Conservation (phyloP, 208 protist species). For the Trypanosoma platydactyli region DNA sequence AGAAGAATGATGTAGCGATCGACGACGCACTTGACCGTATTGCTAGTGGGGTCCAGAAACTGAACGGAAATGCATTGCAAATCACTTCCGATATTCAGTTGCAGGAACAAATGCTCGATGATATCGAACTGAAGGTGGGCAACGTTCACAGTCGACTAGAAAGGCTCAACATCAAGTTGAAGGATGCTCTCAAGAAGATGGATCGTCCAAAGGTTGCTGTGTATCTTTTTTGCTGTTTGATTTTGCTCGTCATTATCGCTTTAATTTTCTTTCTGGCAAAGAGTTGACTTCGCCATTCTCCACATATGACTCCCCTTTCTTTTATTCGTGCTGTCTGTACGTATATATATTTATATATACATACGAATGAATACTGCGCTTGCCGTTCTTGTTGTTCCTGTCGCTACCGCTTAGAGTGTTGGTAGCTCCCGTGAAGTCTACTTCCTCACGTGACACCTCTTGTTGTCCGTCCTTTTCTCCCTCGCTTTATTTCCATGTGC, state of each 20-base stretch:
- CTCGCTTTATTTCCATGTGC: slow-evolving; percentile 1
- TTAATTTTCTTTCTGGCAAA: slow-evolving; percentile 55
- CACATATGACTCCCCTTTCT: background rate
- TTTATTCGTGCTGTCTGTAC: background rate
- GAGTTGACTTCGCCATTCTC: background rate
- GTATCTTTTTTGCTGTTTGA: slow-evolving; percentile 54
- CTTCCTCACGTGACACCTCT: background rate
- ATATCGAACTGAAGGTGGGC: slow-evolving; percentile 43
- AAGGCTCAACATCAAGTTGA: slow-evolving; percentile 56
- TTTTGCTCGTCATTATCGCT: slow-evolving; percentile 48
- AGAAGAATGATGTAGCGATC: slow-evolving; percentile 53
- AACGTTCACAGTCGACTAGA: slow-evolving; percentile 39
- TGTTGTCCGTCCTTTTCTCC: slow-evolving; percentile 10
- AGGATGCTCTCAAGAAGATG: slow-evolving; percentile 47
- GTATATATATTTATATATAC: slow-evolving; percentile 5
- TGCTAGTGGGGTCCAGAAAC: slow-evolving; percentile 40
- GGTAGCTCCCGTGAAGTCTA: too few species aligned
- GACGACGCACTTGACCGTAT: slow-evolving; percentile 70
- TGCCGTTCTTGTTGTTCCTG: background rate
- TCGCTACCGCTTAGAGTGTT: too few species aligned
- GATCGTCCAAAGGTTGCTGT: slow-evolving; percentile 51
- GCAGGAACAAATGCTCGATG: slow-evolving; percentile 44
- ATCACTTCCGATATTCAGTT: slow-evolving; percentile 60
- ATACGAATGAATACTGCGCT: background rate
- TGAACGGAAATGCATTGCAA: slow-evolving; percentile 62